Base-by-base conservation (phyloP, 176 grass and related monocot species). In the Poa annua region DNA sequence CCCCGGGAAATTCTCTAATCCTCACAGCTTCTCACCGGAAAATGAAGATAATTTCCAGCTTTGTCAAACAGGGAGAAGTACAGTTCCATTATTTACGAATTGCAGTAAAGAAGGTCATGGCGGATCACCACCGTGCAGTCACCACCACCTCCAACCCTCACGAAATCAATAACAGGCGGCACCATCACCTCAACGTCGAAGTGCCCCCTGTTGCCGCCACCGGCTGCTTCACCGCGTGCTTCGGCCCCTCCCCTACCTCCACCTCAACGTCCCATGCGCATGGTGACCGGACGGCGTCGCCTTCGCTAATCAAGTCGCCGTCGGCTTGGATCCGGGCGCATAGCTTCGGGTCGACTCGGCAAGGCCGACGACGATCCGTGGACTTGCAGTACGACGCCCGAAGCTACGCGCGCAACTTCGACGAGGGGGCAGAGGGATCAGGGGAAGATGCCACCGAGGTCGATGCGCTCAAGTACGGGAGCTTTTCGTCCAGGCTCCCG, bases 341-440 rank as follows among this genome's bases (percentile, higher is more conserved):
- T 47, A 78, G 71, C 84, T 76, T 87, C 51, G 61, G 50, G 13
- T 69, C 85, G 17, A 45, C 41, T 38, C 83, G 80, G 20, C 71
- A 80, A 47, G 14, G 51, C 6, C 80, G 69, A 17, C 74, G 78
- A 16, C 74, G 65, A 34, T 57, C 67, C 24, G 61, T 68, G 6
- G 80, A 80, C 52, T 86, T 92, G 68, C 70, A 77, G 1, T 92
- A 92, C 34, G 90, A 92, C 75, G 83, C 86, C 3, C 79, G 70
- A 32, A 92, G 90, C 83, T 92, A 92, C 61, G 86, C 86, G 20
- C 86, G 81, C 13, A 92, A 92, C 75, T 92, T 92, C 75, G 90
- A 91, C 71, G 82, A 91, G 1, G 89, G 82, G 0, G 60, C 24
- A 7, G 47, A 66, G 24, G 83, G 44, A 11, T 33, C 72, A 11